Conservation (phyloP, 2,329 filamentous ascomycete species). For the Fusarium kyushuense region DNA sequence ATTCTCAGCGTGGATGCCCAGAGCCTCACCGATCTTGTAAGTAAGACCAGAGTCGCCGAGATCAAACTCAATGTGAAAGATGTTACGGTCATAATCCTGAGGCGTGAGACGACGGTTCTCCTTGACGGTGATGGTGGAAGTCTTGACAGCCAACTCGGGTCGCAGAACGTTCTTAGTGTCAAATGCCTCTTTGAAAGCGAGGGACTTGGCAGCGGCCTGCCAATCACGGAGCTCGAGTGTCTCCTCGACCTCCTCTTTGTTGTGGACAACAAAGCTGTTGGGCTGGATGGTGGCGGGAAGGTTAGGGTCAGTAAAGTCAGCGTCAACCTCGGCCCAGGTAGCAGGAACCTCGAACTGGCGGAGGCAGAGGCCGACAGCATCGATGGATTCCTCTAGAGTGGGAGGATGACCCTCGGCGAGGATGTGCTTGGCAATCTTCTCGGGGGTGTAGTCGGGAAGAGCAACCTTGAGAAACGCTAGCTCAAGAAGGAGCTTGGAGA, state of each 20-base stretch:
- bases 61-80: slow-evolving; percentile 99
- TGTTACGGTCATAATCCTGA: slow-evolving; percentile 91
- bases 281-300: slow-evolving; percentile 75
- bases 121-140: slow-evolving; percentile 87
- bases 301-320: slow-evolving; percentile 64
- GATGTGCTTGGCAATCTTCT: slow-evolving; percentile 75
- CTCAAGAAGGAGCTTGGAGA: slow-evolving; percentile 78
- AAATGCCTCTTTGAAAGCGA: slow-evolving; percentile 96
- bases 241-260: slow-evolving; percentile 80
- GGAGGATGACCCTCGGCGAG: slow-evolving; percentile 65
- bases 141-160: slow-evolving; percentile 88
- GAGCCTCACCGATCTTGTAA: slow-evolving; percentile 96
- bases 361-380: slow-evolving; percentile 77
- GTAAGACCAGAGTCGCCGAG: slow-evolving; percentile 90
- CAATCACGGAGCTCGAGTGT: slow-evolving; percentile 76
- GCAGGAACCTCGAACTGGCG: slow-evolving; percentile 81
- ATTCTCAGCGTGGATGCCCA: slow-evolving; percentile 97
- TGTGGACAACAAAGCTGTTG: slow-evolving; percentile 86
- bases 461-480: slow-evolving; percentile 86
- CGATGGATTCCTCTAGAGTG: slow-evolving; percentile 67
- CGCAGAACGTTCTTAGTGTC: slow-evolving; percentile 79
- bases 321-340: slow-evolving; percentile 77
- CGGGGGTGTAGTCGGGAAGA: slow-evolving; percentile 71
- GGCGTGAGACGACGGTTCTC: slow-evolving; percentile 96
- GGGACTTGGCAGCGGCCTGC: slow-evolving; percentile 85